These are phyloP conservation scores for Malbranchea cinnamomea DNA, from an alignment of 2,329 filamentous ascomycete genomes.

Conservation along the genomic window DNA sequence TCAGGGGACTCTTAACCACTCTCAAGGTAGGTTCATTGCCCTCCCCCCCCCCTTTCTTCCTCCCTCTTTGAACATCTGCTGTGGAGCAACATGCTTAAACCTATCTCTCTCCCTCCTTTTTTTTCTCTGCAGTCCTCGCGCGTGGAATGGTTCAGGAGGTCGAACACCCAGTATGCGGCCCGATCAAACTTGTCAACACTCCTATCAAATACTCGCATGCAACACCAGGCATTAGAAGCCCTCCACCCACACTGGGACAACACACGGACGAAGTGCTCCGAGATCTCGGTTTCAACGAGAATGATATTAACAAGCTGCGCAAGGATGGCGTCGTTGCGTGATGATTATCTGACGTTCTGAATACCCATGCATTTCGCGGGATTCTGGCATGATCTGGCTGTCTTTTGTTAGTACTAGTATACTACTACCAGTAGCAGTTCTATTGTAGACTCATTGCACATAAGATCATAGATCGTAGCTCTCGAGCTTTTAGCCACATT, in stretches of 20 bases:
- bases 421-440: too few species aligned
- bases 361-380: too few species aligned
- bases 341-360: too few species aligned
- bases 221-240: constrained; percentile 56
- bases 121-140: constrained; percentile 52
- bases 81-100: constrained; percentile 3
- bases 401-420: too few species aligned
- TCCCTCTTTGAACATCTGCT: constrained; percentile 1
- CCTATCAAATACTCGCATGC: constrained; percentile 88
- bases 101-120: constrained; percentile 2
- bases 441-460: too few species aligned
- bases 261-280: constrained; percentile 67
- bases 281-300: constrained; percentile 42
- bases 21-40: constrained; percentile 47
- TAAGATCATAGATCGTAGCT: too few species aligned
- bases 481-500: too few species aligned
- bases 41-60: neutral
- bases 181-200: constrained; percentile 80
- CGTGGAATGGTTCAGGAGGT: constrained; percentile 82
- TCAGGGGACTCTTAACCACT: constrained; percentile 65
- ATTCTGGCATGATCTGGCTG: too few species aligned
- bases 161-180: constrained; percentile 67
- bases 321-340: constrained; percentile 51
- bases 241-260: constrained; percentile 74
- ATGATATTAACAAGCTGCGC: constrained; percentile 48